Base-by-base conservation (phyloP, 2,329 filamentous ascomycete genomes). In the Tympanopsis confertula region DNA sequence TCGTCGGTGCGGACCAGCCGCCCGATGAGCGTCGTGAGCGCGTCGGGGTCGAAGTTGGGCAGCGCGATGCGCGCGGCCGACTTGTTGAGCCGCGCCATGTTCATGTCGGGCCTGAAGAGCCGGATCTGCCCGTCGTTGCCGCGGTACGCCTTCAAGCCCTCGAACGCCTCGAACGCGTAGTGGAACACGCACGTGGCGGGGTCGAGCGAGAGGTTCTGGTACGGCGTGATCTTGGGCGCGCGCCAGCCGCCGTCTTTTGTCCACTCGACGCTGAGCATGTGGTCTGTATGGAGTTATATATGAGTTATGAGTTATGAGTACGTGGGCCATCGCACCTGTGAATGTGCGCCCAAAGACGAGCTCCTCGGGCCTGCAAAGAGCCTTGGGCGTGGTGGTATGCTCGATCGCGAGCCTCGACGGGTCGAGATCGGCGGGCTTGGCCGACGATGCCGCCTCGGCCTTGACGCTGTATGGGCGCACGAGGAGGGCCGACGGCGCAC, bases 61-160 rank as follows among this genome's bases (percentile, higher is more conserved):
- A 98, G 71, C 12, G 91, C 89, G 63, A 98, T 96, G 47, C 91
- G 84, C 28, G 85, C 77, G 36, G 85, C 77, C 2, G 88, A 95
- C 60, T 82, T 86, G 70, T 96, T 98, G 61, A 98, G 65, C 43
- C 91, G 82, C 45, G 71, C 79, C 89, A 96, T 96, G 69, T 98
- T 98, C 73, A 78, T 91, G 58, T 94, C 82, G 2, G 91, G 91
- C 22, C 91, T 78, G 73, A 98, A 98, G 39, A 98, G 69, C 39
- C 89, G 80, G 48, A 94, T 75, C 42, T 78, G 66, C 49, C 86
- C 86, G 32, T 75, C 57, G 51, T 72, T 76, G 65, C 94, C 86
- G 62, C 89, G 93, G 73, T 98, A 98, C 42, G 91, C 91, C 69
- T 98, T 98, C 87, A 96, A 94, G 49, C 91, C 91, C 68, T 98